Evolutionary conservation across 257 asterid genomes (phyloP).

Genomic region (Jasminum sambac): DNA sequence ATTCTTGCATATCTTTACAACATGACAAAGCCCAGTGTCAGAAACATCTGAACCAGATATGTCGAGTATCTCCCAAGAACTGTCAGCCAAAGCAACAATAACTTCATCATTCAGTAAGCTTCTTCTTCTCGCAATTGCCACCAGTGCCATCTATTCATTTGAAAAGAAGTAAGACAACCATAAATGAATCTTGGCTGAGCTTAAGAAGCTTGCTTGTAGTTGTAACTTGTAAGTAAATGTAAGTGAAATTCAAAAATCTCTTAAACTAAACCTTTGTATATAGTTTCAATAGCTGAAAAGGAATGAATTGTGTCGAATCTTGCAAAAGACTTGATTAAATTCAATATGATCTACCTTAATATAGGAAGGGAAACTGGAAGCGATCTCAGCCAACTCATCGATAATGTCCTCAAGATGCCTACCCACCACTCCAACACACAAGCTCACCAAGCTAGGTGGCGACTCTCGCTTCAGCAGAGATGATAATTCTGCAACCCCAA

Average conservation of each 20-base stretch:
- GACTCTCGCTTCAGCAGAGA: slow-evolving; percentile 38
- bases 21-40: slow-evolving; percentile 64
- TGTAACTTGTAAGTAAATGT: neutral
- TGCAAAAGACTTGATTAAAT: neutral
- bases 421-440: slow-evolving; percentile 86
- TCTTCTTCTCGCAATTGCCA: slow-evolving; percentile 89
- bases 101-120: slow-evolving; percentile 70
- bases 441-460: slow-evolving; percentile 73
- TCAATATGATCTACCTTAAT: slow-evolving; percentile 49
- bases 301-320: neutral
- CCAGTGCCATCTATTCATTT: slow-evolving; percentile 57
- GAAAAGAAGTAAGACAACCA: neutral
- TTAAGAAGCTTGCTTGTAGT: neutral
- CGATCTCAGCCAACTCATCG: slow-evolving; percentile 68
- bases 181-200: neutral
- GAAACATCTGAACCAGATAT: slow-evolving; percentile 77
- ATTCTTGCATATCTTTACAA: slow-evolving; percentile 51
- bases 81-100: slow-evolving; percentile 67
- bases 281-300: slow-evolving; percentile 9
- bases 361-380: slow-evolving; percentile 60
- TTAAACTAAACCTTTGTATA: no score
- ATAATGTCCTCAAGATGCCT: slow-evolving; percentile 78
- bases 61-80: slow-evolving; percentile 79
- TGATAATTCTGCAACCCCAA: slow-evolving; percentile 42
- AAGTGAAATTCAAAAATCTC: neutral